Evolutionary conservation across 2,329 filamentous ascomycete genomes (phyloP).

Genomic region (Stemphylium vesicarium): DNA sequence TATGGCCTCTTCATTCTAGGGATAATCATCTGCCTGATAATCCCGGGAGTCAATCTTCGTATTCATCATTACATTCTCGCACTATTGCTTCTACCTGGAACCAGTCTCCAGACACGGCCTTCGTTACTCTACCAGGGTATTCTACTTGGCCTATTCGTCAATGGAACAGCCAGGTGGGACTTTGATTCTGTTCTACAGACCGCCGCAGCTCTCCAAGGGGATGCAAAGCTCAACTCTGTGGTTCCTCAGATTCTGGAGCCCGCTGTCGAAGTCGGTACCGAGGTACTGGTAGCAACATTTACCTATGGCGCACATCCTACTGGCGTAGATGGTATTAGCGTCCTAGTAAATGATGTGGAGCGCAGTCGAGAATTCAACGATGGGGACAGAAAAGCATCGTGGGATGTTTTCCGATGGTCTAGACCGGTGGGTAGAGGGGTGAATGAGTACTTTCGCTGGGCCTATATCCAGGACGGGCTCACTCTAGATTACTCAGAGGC

Average conservation of each 20-base stretch:
- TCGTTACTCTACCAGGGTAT: slow-evolving; percentile 47
- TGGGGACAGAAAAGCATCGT: slow-evolving; percentile 15
- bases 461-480: slow-evolving; percentile 35
- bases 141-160: slow-evolving; percentile 46
- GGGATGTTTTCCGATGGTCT: slow-evolving; percentile 30
- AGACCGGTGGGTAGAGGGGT: slow-evolving; percentile 49
- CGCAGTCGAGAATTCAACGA: slow-evolving; percentile 50
- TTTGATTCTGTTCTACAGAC: slow-evolving; percentile 77
- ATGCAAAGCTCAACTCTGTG: slow-evolving; percentile 59
- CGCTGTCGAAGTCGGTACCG: slow-evolving; percentile 22
- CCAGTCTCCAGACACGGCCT: slow-evolving; percentile 44
- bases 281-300: slow-evolving; percentile 65
- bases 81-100: slow-evolving; percentile 45
- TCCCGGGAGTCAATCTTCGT: slow-evolving; percentile 80
- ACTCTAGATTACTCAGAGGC: slow-evolving; percentile 44
- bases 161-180: slow-evolving; percentile 47
- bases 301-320: slow-evolving; percentile 56
- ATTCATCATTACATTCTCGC: slow-evolving; percentile 73
- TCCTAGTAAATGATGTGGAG: slow-evolving; percentile 86
- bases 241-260: slow-evolving; percentile 57
- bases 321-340: slow-evolving; percentile 73
- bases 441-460: slow-evolving; percentile 48
- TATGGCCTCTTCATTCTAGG: slow-evolving; percentile 71
- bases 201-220: slow-evolving; percentile 68
- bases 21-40: slow-evolving; percentile 70